A percentile compares a stretch with the other conserved stretches of the same genome.
Conservation (phyloP, 2,329 filamentous ascomycete genomes). For the Pyrenophora teres region DNA sequence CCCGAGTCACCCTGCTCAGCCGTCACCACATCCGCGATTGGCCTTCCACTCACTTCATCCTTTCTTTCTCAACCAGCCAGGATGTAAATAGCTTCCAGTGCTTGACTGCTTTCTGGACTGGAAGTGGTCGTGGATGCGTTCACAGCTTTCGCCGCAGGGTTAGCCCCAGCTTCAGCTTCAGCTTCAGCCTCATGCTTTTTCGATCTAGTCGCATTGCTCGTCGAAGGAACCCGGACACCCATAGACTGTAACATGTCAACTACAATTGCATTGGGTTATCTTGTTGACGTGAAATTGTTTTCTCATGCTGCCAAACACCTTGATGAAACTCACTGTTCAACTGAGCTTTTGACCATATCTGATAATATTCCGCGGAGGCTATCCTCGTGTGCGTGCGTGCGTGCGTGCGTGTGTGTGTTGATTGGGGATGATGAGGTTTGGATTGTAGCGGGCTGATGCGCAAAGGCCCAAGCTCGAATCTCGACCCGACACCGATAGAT, state of each 20-base stretch:
- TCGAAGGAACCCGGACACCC: constrained; percentile 27
- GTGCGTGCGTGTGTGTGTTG: background rate
- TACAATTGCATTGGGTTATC: background rate
- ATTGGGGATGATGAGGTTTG: background rate
- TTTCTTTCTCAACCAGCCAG: constrained; percentile 12
- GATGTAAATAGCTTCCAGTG: background rate
- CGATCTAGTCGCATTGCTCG: constrained; percentile 54
- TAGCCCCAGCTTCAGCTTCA: constrained; percentile 24
- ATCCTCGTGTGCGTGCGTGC: too few relatives aligned
- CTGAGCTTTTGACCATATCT: background rate
- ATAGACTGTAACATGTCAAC: constrained; percentile 2
- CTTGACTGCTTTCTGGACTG: constrained; percentile 46
- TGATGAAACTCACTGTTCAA: constrained; percentile 29
- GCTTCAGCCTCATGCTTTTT: constrained; percentile 52
- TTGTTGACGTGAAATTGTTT: background rate
- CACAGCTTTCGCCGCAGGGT: too few relatives aligned
- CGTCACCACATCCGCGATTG: constrained; percentile 13
- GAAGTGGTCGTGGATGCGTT: constrained; percentile 51
- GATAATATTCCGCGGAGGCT: background rate
- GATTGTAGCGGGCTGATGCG: background rate
- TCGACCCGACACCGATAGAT: background rate
- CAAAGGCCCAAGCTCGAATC: background rate
- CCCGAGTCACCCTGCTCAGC: constrained; percentile 13
- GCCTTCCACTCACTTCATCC: constrained; percentile 29
- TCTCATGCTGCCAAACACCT: constrained; percentile 37